These are phyloP conservation scores for Polychytrium aggregatum DNA, from an alignment of 192 early-diverging fungal genomes.

Conservation along the genomic window DNA sequence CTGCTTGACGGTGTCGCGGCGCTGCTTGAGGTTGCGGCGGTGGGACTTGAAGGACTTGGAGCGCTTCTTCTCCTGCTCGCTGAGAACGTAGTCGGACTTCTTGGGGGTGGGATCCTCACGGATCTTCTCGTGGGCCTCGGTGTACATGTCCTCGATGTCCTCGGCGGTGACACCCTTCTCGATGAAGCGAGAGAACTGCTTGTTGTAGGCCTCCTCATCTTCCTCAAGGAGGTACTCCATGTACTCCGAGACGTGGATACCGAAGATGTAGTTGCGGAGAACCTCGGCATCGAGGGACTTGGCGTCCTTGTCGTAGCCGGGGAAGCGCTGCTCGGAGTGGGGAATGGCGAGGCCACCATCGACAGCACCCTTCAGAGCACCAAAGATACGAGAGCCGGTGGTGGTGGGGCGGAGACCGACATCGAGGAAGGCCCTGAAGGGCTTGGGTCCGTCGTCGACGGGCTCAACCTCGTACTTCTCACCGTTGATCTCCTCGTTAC, in stretches of 20 bases:
- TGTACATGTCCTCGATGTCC: constrained; percentile 91
- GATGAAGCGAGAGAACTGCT: constrained; percentile 90
- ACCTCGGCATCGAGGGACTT: constrained; percentile 89
- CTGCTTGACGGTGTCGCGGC: constrained; percentile 76
- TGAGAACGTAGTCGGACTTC: constrained; percentile 34
- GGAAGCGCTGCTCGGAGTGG: constrained; percentile 93
- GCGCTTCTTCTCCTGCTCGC: constrained; percentile 60
- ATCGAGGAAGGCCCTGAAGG: constrained; percentile 97
- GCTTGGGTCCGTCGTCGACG: constrained; percentile 77
- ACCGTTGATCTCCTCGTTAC: constrained; percentile 85
- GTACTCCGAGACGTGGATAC: constrained; percentile 95
- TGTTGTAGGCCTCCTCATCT: constrained; percentile 96
- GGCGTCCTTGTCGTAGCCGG: constrained; percentile 79
- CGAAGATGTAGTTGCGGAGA: constrained; percentile 94
- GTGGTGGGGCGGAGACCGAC: constrained; percentile 94
- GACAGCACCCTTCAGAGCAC: constrained; percentile 95
- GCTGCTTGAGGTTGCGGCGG: constrained; percentile 82
- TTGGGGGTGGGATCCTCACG: constrained; percentile 76
- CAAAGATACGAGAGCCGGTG: constrained; percentile 95
- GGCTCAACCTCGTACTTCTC: constrained; percentile 77
- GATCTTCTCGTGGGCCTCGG: constrained; percentile 84
- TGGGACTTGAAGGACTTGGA: constrained; percentile 66
- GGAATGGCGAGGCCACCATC: constrained; percentile 97
- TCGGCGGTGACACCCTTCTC: constrained; percentile 77
- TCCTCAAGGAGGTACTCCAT: constrained; percentile 97